Conservation (phyloP, 2,329 filamentous ascomycete genomes). For the Neonectria magnoliae region DNA sequence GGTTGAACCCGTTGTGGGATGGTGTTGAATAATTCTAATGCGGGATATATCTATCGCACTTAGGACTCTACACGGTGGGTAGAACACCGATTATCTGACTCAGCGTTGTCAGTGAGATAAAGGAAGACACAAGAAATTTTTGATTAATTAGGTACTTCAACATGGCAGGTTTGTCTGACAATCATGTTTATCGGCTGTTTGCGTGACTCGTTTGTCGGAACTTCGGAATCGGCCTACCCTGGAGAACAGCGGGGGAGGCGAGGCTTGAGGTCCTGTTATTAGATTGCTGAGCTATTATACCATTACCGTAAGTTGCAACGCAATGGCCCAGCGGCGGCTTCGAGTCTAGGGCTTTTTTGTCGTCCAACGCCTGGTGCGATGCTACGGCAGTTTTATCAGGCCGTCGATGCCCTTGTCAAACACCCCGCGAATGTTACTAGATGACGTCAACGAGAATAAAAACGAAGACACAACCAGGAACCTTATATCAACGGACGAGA, state of each 20-base stretch:
- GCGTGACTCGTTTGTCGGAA: neutral
- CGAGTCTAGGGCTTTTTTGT: no score
- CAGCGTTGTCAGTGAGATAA: neutral
- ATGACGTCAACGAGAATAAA: neutral
- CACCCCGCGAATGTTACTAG: neutral
- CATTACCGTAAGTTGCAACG: neutral
- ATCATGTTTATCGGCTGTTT: neutral
- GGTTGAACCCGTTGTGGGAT: slow-evolving; percentile 12
- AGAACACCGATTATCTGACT: neutral
- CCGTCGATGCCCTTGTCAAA: neutral
- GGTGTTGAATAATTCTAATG: neutral
- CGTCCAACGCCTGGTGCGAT: neutral
- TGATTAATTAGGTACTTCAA: neutral
- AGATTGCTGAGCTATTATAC: neutral
- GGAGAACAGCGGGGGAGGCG: neutral
- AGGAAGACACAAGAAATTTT: no score
- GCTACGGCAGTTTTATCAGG: neutral
- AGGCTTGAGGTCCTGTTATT: neutral
- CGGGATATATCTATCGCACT: slow-evolving; percentile 6
- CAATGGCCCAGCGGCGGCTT: neutral
- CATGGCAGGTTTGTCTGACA: neutral
- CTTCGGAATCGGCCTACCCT: neutral
- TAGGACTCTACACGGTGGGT: no score
- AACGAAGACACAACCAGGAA: neutral
- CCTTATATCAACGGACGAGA: neutral